Evolutionary conservation across 2,329 filamentous ascomycete species (phyloP).

Genomic region (Penicillium sp.): DNA sequence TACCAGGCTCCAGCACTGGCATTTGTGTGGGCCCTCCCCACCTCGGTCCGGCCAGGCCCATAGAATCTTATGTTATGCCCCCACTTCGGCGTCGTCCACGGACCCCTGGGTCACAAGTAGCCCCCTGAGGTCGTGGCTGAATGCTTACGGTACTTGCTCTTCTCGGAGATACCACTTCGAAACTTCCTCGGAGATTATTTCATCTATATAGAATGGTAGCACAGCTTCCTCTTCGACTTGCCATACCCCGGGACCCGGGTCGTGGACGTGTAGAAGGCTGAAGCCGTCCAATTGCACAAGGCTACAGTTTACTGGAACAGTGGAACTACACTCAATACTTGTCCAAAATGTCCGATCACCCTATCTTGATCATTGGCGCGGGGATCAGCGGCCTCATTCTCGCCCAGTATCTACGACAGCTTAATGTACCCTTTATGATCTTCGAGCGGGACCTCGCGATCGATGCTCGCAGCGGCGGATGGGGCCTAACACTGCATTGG

Average conservation of each 20-base stretch:
- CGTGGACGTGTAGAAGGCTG: background rate
- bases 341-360: slow-evolving; percentile 26
- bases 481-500: slow-evolving; percentile 64
- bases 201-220: background rate
- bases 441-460: slow-evolving; percentile 46
- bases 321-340: background rate
- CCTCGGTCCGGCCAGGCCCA: too few relatives aligned
- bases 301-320: background rate
- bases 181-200: background rate
- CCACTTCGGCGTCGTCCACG: too few relatives aligned
- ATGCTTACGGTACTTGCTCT: too few relatives aligned
- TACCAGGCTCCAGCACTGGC: slow-evolving; percentile 50
- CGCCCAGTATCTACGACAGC: slow-evolving; percentile 40
- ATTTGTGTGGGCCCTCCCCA: too few relatives aligned
- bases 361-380: slow-evolving; percentile 44
- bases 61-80: background rate
- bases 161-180: too few relatives aligned
- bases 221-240: background rate
- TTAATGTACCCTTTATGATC: slow-evolving; percentile 35
- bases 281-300: background rate
- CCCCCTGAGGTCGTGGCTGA: too few relatives aligned
- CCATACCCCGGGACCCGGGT: background rate
- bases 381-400: slow-evolving; percentile 45
- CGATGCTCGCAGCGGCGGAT: slow-evolving; percentile 51
- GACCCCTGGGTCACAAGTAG: too few relatives aligned